Evolutionary conservation across 148 eudicot genomes (phyloP).

Genomic region (Rhododendron ferrugineum): DNA sequence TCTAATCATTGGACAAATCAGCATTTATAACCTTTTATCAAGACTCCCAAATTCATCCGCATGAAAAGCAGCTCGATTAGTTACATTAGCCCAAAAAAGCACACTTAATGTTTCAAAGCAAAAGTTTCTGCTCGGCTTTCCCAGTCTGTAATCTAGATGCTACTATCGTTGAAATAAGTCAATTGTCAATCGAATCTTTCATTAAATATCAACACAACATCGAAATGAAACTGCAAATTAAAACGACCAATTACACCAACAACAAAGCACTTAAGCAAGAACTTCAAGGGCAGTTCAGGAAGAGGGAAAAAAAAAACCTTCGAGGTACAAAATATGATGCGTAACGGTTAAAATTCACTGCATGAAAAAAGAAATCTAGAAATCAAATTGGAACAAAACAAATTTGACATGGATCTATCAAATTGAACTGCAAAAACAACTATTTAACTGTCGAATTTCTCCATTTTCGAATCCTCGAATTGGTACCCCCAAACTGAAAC

Average conservation of each 20-base stretch:
- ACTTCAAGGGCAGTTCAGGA: not conserved
- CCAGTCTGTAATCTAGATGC: not conserved
- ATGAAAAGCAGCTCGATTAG: not conserved
- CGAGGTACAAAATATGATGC: not conserved
- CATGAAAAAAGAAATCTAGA: not conserved
- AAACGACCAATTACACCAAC: not conserved
- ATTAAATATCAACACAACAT: not conserved
- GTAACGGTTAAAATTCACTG: not conserved
- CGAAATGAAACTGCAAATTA: not conserved
- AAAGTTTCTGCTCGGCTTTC: not conserved
- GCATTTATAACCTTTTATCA: not conserved
- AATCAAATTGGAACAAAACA: not conserved
- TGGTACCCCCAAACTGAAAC: slow-evolving; percentile 16
- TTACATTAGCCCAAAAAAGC: not conserved
- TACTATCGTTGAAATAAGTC: not conserved
- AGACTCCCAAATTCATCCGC: not conserved
- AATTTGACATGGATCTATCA: slow-evolving; percentile 9
- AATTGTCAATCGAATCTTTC: not conserved
- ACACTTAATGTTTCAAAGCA: not conserved
- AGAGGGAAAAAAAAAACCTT: not conserved
- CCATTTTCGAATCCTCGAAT: not conserved
- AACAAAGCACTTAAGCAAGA: not conserved
- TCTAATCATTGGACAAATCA: not conserved
- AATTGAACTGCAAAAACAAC: not conserved
- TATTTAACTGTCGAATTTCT: not conserved